A percentile compares a stretch with the other conserved stretches of the same genome.
Evolutionary conservation across 2,329 filamentous ascomycete genomes (phyloP).

Genomic region (Cryphonectria radicalis): DNA sequence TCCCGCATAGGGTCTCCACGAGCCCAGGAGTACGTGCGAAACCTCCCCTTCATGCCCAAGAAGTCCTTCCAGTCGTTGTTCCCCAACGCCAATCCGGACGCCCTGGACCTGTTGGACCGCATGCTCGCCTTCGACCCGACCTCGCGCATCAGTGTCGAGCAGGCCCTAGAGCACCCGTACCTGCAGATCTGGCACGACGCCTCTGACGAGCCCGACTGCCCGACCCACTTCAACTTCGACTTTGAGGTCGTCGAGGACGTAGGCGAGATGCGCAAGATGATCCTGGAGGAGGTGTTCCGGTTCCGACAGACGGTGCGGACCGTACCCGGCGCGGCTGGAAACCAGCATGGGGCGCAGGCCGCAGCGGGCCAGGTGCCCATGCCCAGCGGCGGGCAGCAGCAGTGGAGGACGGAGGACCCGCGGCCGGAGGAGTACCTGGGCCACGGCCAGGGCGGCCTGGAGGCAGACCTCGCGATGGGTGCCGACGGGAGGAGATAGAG

Average conservation of each 20-base stretch:
- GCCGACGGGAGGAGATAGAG: slow-evolving; percentile 52
- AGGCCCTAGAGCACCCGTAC: slow-evolving; percentile 95
- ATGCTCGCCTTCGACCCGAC: slow-evolving; percentile 98
- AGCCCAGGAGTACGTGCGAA: slow-evolving; percentile 97
- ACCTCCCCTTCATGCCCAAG: slow-evolving; percentile 93
- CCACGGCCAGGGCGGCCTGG: slow-evolving; percentile 53
- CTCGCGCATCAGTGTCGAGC: slow-evolving; percentile 89
- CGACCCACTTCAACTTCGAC: slow-evolving; percentile 94
- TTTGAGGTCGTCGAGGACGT: slow-evolving; percentile 98
- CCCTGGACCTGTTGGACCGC: slow-evolving; percentile 90
- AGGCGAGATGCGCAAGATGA: slow-evolving; percentile 94
- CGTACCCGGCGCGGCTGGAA: slow-evolving; percentile 44
- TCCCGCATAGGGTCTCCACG: slow-evolving; percentile 92
- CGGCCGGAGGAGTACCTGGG: slow-evolving; percentile 61
- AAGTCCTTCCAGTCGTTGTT: slow-evolving; percentile 87
- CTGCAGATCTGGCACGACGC: slow-evolving; percentile 98
- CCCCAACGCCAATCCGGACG: slow-evolving; percentile 92
- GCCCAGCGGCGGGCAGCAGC: slow-evolving; percentile 48
- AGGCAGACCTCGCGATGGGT: slow-evolving; percentile 63
- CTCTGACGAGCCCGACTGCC: slow-evolving; percentile 92
- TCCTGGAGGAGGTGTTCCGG: slow-evolving; percentile 86
- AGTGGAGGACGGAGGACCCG: slow-evolving; percentile 65
- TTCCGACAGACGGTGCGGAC: slow-evolving; percentile 73
- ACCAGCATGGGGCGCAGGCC: slow-evolving; percentile 38
- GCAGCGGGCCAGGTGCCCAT: slow-evolving; percentile 55